These are phyloP conservation scores for Trifolium fragiferum DNA, from an alignment of 306 rosid species.

Conservation along the genomic window DNA sequence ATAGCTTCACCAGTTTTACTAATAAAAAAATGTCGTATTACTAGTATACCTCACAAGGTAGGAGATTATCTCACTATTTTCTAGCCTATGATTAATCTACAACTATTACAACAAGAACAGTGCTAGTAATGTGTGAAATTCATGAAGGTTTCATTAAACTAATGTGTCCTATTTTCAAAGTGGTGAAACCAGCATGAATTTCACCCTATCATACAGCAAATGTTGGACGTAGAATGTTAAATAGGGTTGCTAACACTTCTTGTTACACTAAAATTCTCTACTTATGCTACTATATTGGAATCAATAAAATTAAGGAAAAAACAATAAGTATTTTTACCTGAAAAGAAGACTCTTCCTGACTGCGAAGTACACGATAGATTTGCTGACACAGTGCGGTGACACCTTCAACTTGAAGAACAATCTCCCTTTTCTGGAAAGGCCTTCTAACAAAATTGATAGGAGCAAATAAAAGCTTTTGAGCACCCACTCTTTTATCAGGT, in stretches of 20 bases:
- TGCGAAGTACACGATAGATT: constrained; percentile 60
- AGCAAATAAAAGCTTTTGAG: constrained; percentile 70
- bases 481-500: constrained; percentile 52
- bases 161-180: not conserved
- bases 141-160: not conserved
- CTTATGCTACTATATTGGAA: not conserved
- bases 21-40: not conserved
- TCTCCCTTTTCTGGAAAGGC: constrained; percentile 82
- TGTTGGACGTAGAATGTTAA: not conserved
- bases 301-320: constrained; percentile 23
- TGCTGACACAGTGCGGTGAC: constrained; percentile 73
- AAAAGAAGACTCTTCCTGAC: constrained; percentile 80
- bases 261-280: not conserved
- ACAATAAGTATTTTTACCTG: constrained; percentile 59
- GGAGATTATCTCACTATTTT: not conserved
- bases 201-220: not conserved
- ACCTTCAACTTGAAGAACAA: constrained; percentile 85
- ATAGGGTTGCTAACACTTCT: not conserved
- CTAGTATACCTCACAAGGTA: not conserved
- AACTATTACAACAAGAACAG: not conserved
- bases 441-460: constrained; percentile 72
- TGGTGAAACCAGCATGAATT: not conserved
- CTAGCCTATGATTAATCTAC: not conserved
- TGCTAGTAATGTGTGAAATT: not conserved
- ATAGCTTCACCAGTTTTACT: not conserved